Conservation (phyloP, 2,329 filamentous ascomycete genomes). For the Leptosphaerulina australis region DNA sequence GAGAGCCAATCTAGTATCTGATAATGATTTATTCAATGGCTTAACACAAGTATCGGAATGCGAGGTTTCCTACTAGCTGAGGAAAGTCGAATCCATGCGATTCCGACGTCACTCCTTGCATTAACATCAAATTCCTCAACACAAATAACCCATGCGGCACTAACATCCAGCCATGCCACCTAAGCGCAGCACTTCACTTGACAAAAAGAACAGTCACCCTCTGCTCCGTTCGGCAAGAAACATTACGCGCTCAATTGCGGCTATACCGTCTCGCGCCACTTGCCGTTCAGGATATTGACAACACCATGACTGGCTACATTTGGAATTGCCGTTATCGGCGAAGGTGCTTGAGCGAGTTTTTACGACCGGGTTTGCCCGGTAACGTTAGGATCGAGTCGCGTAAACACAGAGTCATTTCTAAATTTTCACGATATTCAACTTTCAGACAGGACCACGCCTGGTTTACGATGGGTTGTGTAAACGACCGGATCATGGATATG, state of each 20-base stretch:
- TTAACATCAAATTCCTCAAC: not conserved
- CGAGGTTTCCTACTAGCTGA: not conserved
- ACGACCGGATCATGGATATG: not conserved
- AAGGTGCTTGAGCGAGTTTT: conserved; percentile 5
- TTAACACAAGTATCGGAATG: not conserved
- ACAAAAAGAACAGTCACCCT: not conserved
- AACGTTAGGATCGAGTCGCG: not conserved
- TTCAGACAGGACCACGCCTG: not conserved
- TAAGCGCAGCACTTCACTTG: not conserved
- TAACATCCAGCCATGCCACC: not conserved
- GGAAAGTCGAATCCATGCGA: not conserved
- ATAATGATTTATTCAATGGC: not conserved
- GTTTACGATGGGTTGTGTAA: conserved; percentile 1
- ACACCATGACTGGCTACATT: conserved; percentile 13
- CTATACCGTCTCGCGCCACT: conserved; percentile 17
- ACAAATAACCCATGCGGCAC: conserved; percentile 1
- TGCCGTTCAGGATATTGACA: conserved; percentile 6
- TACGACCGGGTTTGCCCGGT: conserved; percentile 10
- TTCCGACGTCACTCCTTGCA: conserved; percentile 5
- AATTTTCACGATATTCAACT: conserved; percentile 7
- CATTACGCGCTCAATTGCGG: conserved; percentile 1
- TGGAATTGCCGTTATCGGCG: conserved; percentile 10
- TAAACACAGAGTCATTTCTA: not conserved
- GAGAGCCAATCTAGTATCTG: not conserved
- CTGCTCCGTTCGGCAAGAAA: not conserved